Conservation (phyloP, 495 filamentous ascomycete genomes). For the Talaromyces borbonicus region DNA sequence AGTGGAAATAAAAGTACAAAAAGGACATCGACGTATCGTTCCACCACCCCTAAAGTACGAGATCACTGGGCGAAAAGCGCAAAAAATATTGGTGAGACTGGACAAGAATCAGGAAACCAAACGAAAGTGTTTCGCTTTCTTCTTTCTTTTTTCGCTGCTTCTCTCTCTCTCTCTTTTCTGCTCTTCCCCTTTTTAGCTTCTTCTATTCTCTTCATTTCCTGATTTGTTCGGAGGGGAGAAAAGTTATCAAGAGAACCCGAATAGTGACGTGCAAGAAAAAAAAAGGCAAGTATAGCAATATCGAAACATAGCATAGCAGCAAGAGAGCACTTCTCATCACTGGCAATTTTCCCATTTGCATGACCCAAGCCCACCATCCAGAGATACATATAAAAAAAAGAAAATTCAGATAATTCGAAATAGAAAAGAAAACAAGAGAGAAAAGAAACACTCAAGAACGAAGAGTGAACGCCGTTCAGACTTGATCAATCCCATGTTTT, state of each 20-base stretch:
- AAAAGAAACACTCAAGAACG: constrained; percentile 14
- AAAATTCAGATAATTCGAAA: too few species aligned
- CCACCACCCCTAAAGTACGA: too few species aligned
- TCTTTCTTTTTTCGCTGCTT: too few species aligned
- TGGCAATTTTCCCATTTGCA: constrained; percentile 6
- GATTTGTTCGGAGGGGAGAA: constrained; percentile 9
- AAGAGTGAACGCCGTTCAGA: constrained; percentile 19
- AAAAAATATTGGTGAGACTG: too few species aligned
- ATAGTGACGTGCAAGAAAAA: constrained; percentile 1
- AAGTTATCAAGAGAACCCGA: constrained; percentile 9
- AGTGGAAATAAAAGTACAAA: too few species aligned
- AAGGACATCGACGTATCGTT: too few species aligned
- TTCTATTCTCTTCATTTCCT: constrained; percentile 36
- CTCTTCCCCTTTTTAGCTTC: constrained; percentile 9
- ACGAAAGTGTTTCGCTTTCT: too few species aligned
- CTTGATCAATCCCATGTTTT: constrained; percentile 18
- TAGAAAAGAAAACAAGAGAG: constrained; percentile 10
- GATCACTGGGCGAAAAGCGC: too few species aligned
- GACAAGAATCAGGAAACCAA: too few species aligned
- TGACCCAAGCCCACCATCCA: constrained; percentile 2
- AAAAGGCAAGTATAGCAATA: constrained; percentile 3
- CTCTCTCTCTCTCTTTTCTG: too few species aligned
- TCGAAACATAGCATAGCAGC: constrained; percentile 4
- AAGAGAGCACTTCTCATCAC: constrained; percentile 9
- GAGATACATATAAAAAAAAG: constrained; percentile 8